These are phyloP conservation scores for Medicago lupulina DNA, from an alignment of 306 rosid species.

Conservation along the genomic window DNA sequence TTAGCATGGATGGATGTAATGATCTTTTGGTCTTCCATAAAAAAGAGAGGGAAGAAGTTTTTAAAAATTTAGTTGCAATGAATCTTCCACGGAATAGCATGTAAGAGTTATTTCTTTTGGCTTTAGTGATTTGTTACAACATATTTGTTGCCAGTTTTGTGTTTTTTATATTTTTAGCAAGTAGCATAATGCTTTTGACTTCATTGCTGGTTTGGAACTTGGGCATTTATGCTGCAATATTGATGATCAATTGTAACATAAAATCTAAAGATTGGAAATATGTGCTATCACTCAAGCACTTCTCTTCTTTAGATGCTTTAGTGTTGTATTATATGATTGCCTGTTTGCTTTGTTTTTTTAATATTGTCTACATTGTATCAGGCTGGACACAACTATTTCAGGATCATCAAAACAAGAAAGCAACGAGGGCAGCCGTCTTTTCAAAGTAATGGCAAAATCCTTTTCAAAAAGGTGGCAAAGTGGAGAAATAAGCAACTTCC, in stretches of 20 bases:
- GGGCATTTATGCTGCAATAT: constrained; percentile 25
- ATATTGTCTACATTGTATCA: constrained; percentile 44
- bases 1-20: constrained; percentile 99
- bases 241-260: constrained; percentile 35
- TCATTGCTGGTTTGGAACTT: constrained; percentile 32
- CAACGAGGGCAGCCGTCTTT: constrained; percentile 93
- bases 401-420: constrained; percentile 95
- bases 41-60: constrained; percentile 97
- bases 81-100: constrained; percentile 99
- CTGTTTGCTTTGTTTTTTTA: constrained; percentile 6
- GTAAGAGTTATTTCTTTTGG: constrained; percentile 52
- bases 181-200: constrained; percentile 14
- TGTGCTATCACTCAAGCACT: constrained; percentile 14
- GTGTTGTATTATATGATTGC: constrained; percentile 14
- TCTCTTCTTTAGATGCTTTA: constrained; percentile 20
- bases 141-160: constrained; percentile 22
- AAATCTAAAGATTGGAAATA: constrained; percentile 24
- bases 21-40: constrained; percentile 99
- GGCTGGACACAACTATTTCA: constrained; percentile 99
- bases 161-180: constrained; percentile 26
- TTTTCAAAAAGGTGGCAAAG: constrained; percentile 98
- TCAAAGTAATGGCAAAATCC: constrained; percentile 90
- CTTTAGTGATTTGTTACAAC: constrained; percentile 32
- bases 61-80: constrained; percentile 85
- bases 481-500: constrained; percentile 99